phyloP scores from a whole-genome alignment of 345 rosid genomes.

The Mercurialis annua region DNA sequence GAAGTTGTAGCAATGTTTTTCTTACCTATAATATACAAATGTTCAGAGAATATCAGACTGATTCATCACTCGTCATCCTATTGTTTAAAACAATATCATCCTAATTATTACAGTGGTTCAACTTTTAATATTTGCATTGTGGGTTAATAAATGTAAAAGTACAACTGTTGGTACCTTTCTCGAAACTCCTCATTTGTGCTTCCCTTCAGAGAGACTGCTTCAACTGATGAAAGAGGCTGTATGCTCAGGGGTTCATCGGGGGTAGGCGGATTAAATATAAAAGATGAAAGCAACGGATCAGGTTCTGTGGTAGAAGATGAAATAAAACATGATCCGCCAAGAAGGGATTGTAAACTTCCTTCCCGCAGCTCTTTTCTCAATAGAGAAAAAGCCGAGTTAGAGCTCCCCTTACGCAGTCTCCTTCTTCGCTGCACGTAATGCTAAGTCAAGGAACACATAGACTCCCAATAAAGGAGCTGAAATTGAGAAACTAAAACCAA shows the following conservation, averaged over 20 bases:
- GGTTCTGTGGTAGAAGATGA: constrained; percentile 56
- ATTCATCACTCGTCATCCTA: neutral
- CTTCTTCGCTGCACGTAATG: constrained; percentile 66
- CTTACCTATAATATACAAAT: neutral
- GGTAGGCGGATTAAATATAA: constrained; percentile 45
- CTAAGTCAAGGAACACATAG: constrained; percentile 49
- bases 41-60: neutral
- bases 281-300: constrained; percentile 68
- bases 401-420: constrained; percentile 57
- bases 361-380: constrained; percentile 70
- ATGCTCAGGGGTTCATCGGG: constrained; percentile 29
- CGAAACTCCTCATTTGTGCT: constrained; percentile 31
- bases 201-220: constrained; percentile 31
- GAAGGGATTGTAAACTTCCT: constrained; percentile 62
- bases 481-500: neutral
- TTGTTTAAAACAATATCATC: neutral
- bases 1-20: neutral
- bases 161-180: constrained; percentile 36
- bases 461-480: constrained; percentile 2
- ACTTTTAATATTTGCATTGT: neutral
- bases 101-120: neutral
- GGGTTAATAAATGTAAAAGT: neutral
- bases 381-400: constrained; percentile 49
- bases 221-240: constrained; percentile 28
- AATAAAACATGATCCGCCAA: constrained; percentile 48